These are phyloP conservation scores for Dillenia turbinata DNA, from an alignment of 164 flowering plant species.

Conservation along the genomic window DNA sequence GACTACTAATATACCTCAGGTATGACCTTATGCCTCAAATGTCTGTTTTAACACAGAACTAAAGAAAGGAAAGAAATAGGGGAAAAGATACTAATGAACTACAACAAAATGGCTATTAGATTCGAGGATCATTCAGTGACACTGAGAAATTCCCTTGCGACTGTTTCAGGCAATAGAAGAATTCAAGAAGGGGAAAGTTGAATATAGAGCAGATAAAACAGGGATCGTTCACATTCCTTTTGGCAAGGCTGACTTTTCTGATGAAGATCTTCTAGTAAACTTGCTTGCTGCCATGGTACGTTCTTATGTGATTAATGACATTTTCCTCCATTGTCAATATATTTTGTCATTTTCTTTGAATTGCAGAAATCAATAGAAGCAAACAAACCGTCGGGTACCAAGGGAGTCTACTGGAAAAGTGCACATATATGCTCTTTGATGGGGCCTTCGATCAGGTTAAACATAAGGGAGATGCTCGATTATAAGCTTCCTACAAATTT, in stretches of 20 bases:
- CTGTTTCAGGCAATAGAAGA: slow-evolving; percentile 82
- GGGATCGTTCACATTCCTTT: slow-evolving; percentile 98
- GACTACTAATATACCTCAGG: slow-evolving; percentile 84
- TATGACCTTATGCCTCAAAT: slow-evolving; percentile 13
- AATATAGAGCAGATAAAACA: slow-evolving; percentile 92
- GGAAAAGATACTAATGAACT: too few species aligned
- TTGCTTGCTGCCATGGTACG: slow-evolving; percentile 76
- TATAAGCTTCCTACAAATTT: slow-evolving; percentile 45
- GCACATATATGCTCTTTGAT: slow-evolving; percentile 87
- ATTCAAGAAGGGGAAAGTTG: slow-evolving; percentile 95
- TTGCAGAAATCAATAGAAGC: slow-evolving; percentile 82
- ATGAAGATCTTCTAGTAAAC: slow-evolving; percentile 81
- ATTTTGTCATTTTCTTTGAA: neutral
- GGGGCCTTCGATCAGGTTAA: slow-evolving; percentile 91
- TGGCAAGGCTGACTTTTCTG: slow-evolving; percentile 80
- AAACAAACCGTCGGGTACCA: slow-evolving; percentile 91
- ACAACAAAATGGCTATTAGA: too few species aligned
- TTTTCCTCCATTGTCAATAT: neutral
- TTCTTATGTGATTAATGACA: slow-evolving; percentile 2
- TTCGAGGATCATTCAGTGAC: too few species aligned
- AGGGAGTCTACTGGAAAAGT: slow-evolving; percentile 93
- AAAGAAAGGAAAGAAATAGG: too few species aligned
- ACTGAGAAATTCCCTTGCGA: too few species aligned
- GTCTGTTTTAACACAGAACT: too few species aligned
- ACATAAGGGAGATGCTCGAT: slow-evolving; percentile 80